Base-by-base conservation (phyloP, 2,329 filamentous ascomycete species). In the Neonectria punicea region DNA sequence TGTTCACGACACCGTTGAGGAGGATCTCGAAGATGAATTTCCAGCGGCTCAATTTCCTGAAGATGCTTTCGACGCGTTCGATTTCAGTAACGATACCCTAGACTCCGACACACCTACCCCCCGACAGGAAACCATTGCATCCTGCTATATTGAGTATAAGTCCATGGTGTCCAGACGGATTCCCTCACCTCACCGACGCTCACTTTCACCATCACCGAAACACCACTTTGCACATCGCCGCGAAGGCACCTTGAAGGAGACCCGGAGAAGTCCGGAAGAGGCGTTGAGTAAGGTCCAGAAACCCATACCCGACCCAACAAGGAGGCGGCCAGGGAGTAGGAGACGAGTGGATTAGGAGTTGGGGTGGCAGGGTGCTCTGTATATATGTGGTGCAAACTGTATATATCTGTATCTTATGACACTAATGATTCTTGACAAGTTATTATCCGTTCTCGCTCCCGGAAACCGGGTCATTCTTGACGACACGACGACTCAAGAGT, bases 281-380 rank as follows among this genome's bases (percentile, higher is more conserved):
- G 74, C 78, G 61, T 66, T 80, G 43, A 82, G 83, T 59, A 83
- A 82, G 67, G 80, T 87, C 69, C 83, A 83, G 66, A 87, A 87
- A 72, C 73, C 80, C 58, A 74, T 76, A 63, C 74, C 80, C 61
- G 83, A 85, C 66, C 68, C 76, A 28, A 68, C 72, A 57, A 79
- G 82, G 71, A 79, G 77, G 64, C 81, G 82, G 73, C 77, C 79
- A 1, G 82, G 77, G 68, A 76, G 77, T 65, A 80, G 80, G 68
- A 82, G 79, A 70, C 78, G 79, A 73, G 58, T 77, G 73, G 78
- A 78, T 73, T 83, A 82, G 79, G 74, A 75, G 39, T 65, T 71
- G 70, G 71, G 66, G 74, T 72, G 73, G 72, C 70, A 64, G 70
- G 73, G 67, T 67, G 60, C 67, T 59, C 72, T 81, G 80, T 81